phyloP scores from a whole-genome alignment of 2,329 filamentous ascomycete genomes.

The Aspergillus hortae region DNA sequence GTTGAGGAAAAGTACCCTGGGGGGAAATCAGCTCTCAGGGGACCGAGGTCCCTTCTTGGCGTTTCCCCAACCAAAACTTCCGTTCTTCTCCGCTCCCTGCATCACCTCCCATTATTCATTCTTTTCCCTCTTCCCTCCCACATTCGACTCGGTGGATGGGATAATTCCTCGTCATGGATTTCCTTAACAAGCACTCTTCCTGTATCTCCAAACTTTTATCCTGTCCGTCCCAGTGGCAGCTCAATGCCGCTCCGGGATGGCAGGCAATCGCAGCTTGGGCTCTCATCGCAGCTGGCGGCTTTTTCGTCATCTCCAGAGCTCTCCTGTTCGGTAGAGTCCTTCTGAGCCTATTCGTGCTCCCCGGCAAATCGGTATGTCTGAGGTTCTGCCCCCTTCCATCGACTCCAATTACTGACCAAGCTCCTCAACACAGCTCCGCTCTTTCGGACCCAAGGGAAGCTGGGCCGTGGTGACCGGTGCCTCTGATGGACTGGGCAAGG shows the following conservation, averaged over 20 bases:
- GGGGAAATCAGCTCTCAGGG: background rate
- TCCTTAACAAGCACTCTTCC: slow-evolving; percentile 25
- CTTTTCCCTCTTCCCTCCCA: background rate
- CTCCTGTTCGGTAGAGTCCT: slow-evolving; percentile 60
- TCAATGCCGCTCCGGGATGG: slow-evolving; percentile 33
- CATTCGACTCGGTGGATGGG: background rate
- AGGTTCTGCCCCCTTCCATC: background rate
- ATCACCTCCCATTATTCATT: background rate
- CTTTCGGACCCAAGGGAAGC: slow-evolving; percentile 84
- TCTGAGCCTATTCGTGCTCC: slow-evolving; percentile 65
- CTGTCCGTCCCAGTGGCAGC: slow-evolving; percentile 32
- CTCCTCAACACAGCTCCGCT: slow-evolving; percentile 63
- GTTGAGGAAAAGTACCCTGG: background rate
- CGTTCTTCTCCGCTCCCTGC: background rate
- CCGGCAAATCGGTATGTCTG: slow-evolving; percentile 45
- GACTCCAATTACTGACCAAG: slow-evolving; percentile 12
- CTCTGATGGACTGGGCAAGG: slow-evolving; percentile 94
- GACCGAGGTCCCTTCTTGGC: background rate
- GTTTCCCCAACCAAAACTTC: background rate
- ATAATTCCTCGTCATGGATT: slow-evolving; percentile 28
- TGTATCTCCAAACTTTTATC: slow-evolving; percentile 27
- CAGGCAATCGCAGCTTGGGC: slow-evolving; percentile 34
- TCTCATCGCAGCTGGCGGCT: slow-evolving; percentile 50
- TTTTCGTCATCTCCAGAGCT: slow-evolving; percentile 56
- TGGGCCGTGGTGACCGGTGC: slow-evolving; percentile 96